Conservation (phyloP, 2,329 filamentous ascomycete species). For the Cladosporium sp. region DNA sequence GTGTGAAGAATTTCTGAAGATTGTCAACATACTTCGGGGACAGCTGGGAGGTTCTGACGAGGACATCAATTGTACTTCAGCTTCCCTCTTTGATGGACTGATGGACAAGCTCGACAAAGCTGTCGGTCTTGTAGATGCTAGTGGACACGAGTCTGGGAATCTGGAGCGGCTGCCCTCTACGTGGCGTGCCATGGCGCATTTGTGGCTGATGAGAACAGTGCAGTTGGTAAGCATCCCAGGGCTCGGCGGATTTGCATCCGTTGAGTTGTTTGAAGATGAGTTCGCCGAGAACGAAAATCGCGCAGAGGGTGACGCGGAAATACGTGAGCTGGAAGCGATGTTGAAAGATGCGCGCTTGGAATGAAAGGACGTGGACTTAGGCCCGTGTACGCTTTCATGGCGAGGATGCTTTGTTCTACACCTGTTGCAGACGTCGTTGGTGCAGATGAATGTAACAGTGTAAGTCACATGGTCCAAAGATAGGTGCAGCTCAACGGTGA, state of each 20-base stretch:
- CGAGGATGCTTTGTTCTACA: too few species aligned
- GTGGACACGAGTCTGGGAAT: not conserved
- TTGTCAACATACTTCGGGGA: not conserved
- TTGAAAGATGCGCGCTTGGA: not conserved
- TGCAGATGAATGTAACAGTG: too few species aligned
- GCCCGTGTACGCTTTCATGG: too few species aligned
- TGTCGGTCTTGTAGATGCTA: not conserved
- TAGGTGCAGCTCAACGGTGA: too few species aligned
- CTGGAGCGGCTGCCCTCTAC: not conserved
- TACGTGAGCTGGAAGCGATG: not conserved
- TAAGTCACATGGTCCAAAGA: too few species aligned
- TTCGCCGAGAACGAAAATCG: not conserved
- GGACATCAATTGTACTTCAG: not conserved
- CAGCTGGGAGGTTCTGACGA: not conserved
- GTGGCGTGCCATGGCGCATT: not conserved
- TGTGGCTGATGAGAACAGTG: not conserved
- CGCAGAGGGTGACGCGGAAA: not conserved
- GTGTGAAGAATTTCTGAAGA: not conserved
- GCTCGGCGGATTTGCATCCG: not conserved
- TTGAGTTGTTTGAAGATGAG: too few species aligned
- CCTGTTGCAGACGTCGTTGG: too few species aligned
- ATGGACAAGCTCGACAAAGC: not conserved
- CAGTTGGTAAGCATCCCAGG: not conserved
- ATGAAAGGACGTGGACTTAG: too few species aligned
- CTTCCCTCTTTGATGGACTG: not conserved